phyloP scores from a whole-genome alignment of 768 basidiomycete species.

The Amylocystis lapponica region DNA sequence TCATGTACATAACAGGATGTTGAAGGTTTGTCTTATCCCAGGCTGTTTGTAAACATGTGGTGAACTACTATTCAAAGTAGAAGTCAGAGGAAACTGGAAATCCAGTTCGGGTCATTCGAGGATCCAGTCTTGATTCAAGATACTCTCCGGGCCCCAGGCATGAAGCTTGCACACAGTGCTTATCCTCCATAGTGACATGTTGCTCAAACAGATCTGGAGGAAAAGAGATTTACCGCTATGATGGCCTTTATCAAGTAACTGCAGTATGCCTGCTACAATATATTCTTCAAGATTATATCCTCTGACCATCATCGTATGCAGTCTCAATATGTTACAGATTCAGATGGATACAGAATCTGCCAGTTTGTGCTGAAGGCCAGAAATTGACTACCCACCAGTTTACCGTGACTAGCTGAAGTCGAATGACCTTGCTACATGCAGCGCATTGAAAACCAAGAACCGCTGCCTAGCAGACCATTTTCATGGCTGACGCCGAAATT shows the following conservation, averaged over 20 bases:
- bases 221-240: constrained; percentile 19
- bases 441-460: neutral
- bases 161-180: neutral
- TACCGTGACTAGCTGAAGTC: too few relatives aligned
- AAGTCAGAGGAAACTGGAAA: constrained; percentile 14
- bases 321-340: neutral
- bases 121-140: constrained; percentile 13
- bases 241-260: constrained; percentile 24
- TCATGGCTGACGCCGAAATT: too few relatives aligned
- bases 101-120: constrained; percentile 24
- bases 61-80: constrained; percentile 10
- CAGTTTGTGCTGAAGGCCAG: neutral
- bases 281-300: neutral
- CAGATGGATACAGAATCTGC: neutral
- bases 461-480: neutral
- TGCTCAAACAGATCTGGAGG: constrained; percentile 9
- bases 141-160: constrained; percentile 18
- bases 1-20: neutral
- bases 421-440: neutral
- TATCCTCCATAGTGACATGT: neutral
- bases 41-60: neutral
- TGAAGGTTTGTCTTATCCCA: neutral
- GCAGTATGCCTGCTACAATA: too few relatives aligned
- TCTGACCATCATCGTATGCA: neutral
- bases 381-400: neutral